Base-by-base conservation (phyloP, 371 early-diverging fungal genomes). In the Syncephalis fuscata region DNA sequence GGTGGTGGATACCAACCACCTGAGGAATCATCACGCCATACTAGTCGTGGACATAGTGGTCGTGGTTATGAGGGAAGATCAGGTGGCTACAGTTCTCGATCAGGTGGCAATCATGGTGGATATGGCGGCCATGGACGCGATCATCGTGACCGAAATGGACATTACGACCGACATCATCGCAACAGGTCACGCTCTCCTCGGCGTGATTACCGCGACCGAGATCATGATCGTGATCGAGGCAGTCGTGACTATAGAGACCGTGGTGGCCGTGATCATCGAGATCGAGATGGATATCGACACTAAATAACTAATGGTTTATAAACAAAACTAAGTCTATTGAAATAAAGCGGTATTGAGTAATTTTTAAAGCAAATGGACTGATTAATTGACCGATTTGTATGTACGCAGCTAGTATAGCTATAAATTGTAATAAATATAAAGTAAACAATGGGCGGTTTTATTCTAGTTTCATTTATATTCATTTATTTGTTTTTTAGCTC, bases 1-100 rank as follows among this genome's bases (percentile, higher is more conserved):
- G 44, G 53, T 45, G 52, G 60, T 16, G 59, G 59, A 22, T 48
- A 56, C 16, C 63, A 53, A 11, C 32, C 32, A 32, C 32, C 27
- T 51, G 65, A 10, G 60, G 59, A 17, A 41, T 21, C 19, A 16
- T 21, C 42, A 16, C 46, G 46, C n/a, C 25, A 46, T 11, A 22
- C 25, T n/a, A 27, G 16, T 2, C 32, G 37, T n/a, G 16, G 26
- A 25, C 11, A 26, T 24, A 22, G 14, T 27, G 39, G 32, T 3
- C 21, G 38, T 37, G 48, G 48, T 9, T 38, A 38, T 46, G 51
- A 45, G 23, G 45, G 45, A 44, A 39, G 39, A 26, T 49, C 49
- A 23, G 40, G 48, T 44, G 27, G 48, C 39, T 36, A 47, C 39
- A 40, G 52, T 37, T 37, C 49, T 45, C 43, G 54, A 11, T 44